Evolutionary conservation across 2,329 filamentous ascomycete species (phyloP), one percentile per base, ranked within the genome.

Genomic region (Colletotrichum sp.): DNA sequence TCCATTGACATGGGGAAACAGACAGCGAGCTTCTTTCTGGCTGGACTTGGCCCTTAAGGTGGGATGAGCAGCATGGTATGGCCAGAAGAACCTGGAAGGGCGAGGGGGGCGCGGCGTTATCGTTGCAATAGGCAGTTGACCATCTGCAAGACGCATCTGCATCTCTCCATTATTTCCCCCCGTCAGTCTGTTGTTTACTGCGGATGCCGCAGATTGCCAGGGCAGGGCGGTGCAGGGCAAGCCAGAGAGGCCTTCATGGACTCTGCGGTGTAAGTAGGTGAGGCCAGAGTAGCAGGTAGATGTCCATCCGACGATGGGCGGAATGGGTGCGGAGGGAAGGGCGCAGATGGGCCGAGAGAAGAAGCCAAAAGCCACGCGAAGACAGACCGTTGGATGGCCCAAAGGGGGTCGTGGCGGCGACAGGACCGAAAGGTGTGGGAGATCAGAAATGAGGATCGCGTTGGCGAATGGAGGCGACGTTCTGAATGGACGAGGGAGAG

Each of bases 181-280:
- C 61, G 61, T 56, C 30, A 58, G 16, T 59, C 24, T 26, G 55
- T 36, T 36, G n/a, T 58, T 69, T 70, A 55, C 18, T 43, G 38
- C 18, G 38, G 58, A 59, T 48, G 59, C 34, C 69, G 48, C 52
- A 64, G 38, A 34, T 21, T 61, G 24, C 64, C 64, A 74, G 75
- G 69, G 77, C 78, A 78, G 73, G 76, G 75, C 78, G 18, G 38
- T n/a, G 38, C 38, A 43, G 38, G 18, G 38, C 38, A 43, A 6
- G 38, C 38, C 38, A 43, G 79, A 75, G 79, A 76, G 72, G 77
- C 38, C 56, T 32, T 63, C 21, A 13, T 26, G 16, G 28, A 30
- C 34, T 30, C 61, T 55, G 36, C 61, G 71, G 58, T 64, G 48
- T 64, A 36, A 18, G 63, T 36, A 64, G 71, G 48, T 74, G 59